Evolutionary conservation across 768 basidiomycete species (phyloP), one percentile per base, ranked within the genome.

Genomic region (Tricholoma terreum): DNA sequence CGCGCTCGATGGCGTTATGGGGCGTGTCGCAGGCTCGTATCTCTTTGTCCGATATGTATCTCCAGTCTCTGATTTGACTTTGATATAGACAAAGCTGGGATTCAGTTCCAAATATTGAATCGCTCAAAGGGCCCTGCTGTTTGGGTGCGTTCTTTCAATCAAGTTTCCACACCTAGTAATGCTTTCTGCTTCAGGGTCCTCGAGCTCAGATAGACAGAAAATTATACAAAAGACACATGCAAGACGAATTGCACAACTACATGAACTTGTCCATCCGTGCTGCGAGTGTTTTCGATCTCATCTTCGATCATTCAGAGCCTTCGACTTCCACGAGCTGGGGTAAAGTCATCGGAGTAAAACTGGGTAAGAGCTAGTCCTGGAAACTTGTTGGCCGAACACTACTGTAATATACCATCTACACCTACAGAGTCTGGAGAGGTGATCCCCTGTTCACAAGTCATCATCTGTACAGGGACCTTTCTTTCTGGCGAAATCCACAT

Each of bases 401-500:
- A 21, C 10, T 36, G 12, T 48, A 3, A 8, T n/a, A 34, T 46
- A 1, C 24, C 15, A 6, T n/a, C n/a, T n/a, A n/a, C 24, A 27
- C 24, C 24, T 6, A 10, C 69, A 92, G 92, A 92, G 31, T 78
- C 82, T 4, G 90, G 91, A 9, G 87, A 93, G 51, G 66, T 85
- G 15, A 84, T 95, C 27, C 73, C 75, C 15, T 95, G 92, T 64
- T 84, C 87, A 3, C 85, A 87, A 61, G 90, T 94, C 10, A 89
- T 96, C 27, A 81, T 96, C 12, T 93, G 92, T 63, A 95, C 93
- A 0, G 94, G 94, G 7, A 96, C 94, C 0, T 96, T 96, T 67
- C 80, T 96, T 22, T 88, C 89, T 2, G 94, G 91, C 10, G 91
- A 95, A 73, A 92, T 94, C 45, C 93, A 95, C 65, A 90, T 96